Percentiles rank a stretch among this genome's conserved stretches.
Evolutionary conservation across 805 yeast species (phyloP).

Genomic region (Metschnikowia santaceciliae): DNA sequence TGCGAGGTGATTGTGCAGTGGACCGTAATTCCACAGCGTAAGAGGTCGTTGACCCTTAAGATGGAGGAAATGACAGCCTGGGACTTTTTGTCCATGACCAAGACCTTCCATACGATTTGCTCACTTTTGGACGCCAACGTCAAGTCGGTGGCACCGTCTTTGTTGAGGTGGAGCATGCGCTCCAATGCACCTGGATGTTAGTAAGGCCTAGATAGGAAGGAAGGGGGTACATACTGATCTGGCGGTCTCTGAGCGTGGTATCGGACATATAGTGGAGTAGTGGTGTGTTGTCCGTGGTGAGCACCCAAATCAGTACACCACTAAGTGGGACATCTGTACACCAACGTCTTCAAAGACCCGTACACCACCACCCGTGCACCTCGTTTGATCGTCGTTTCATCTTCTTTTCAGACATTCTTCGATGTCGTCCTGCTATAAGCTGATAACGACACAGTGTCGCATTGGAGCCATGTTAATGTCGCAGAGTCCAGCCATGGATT

Average conservation of each 20-base stretch:
- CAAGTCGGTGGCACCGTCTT: slow-evolving; percentile 51
- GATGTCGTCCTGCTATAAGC: too few relatives aligned
- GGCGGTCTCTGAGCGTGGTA: slow-evolving; percentile 12
- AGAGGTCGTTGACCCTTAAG: slow-evolving; percentile 84
- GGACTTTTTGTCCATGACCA: slow-evolving; percentile 75
- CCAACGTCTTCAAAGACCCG: too few relatives aligned
- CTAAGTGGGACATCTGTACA: too few relatives aligned
- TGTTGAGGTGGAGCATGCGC: slow-evolving; percentile 81
- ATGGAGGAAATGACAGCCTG: slow-evolving; percentile 87
- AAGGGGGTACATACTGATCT: slow-evolving; percentile 9
- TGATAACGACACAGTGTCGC: too few relatives aligned
- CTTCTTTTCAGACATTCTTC: too few relatives aligned
- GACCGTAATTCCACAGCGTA: slow-evolving; percentile 87
- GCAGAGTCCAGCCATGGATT: too few relatives aligned
- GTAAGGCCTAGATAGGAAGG: not conserved
- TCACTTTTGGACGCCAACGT: slow-evolving; percentile 55
- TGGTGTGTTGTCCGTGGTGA: not conserved
- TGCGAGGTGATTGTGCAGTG: slow-evolving; percentile 70
- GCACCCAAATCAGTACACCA: not conserved
- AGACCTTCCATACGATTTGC: slow-evolving; percentile 85
- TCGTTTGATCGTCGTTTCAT: too few relatives aligned
- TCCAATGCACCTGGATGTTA: slow-evolving; percentile 42
- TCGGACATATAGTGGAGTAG: slow-evolving; percentile 6
- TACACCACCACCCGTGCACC: too few relatives aligned
- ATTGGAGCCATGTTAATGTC: too few relatives aligned